Evolutionary conservation across 2,329 filamentous ascomycete genomes (phyloP), one percentile per base, ranked within the genome.

Genomic region (Trichoderma brevicompactum): DNA sequence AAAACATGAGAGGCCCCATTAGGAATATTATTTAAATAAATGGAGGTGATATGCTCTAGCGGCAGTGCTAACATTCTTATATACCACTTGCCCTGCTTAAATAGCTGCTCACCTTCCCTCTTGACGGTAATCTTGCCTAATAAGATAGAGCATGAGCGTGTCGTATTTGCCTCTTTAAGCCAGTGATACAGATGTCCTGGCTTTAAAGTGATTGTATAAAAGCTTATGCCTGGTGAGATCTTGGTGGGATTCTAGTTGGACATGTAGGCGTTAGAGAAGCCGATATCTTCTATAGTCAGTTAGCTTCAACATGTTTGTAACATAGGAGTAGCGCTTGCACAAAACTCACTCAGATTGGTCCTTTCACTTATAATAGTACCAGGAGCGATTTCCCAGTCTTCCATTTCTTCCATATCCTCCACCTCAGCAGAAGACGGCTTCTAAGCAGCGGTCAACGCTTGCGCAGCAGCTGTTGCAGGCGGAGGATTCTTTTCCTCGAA

Each of bases 301-400:
- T 2, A 61, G 46, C 12, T 17, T n/a, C 17, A 9, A 10, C 2
- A 9, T 41, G 19, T 28, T 1, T 1, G 38, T 1, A 10, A 17
- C 10, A 23, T 10, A n/a, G 5, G 13, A 56, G 10, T 13, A 7
- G 5, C 12, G 40, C 19, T 13, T 7, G 12, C 3, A 38, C 1
- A 19, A 7, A 40, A 74, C 79, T 68, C 72, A 81, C 80, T 80
- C 34, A 77, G 74, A 1, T 71, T 69, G 1, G 71, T 68, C 1
- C 66, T 64, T 4, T 72, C 67, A 40, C 77, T 73, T 7, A 69
- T 70, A 36, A 80, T 70, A 23, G 78, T 75, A 15, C 81, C 81
- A 1, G 81, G 80, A 0, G 80, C 80, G 52, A 81, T 67, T 69
- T 82, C 81, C 80, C 80, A 82, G 2, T 74, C 73, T 67, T 82